phyloP scores from a whole-genome alignment of 164 flowering plant species.

The Amborella trichopoda region DNA sequence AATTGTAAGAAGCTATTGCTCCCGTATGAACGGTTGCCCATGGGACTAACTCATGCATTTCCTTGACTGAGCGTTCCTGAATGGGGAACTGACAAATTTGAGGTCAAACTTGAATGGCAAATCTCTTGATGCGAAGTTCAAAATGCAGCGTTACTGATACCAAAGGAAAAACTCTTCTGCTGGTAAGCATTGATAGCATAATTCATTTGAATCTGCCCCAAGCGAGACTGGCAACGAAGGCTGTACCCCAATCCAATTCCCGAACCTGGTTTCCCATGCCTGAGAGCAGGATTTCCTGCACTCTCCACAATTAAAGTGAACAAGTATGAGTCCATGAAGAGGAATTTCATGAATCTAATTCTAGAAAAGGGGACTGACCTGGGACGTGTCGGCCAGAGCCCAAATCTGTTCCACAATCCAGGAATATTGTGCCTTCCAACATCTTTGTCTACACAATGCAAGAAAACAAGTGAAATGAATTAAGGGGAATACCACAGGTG shows the following conservation, averaged over 20 bases:
- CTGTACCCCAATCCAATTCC: conserved; percentile 78
- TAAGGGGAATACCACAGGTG: too few species aligned
- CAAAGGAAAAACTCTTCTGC: conserved; percentile 64
- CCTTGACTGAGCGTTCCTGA: too few species aligned
- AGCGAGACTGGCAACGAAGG: conserved; percentile 47
- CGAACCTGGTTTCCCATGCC: conserved; percentile 87
- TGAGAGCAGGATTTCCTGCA: conserved; percentile 81
- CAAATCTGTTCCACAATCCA: conserved; percentile 83
- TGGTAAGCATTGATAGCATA: conserved; percentile 70
- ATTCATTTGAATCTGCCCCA: conserved; percentile 69
- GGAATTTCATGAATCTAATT: not conserved
- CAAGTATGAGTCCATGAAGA: not conserved
- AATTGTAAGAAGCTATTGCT: too few species aligned
- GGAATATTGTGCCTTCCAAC: conserved; percentile 68
- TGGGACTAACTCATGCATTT: too few species aligned
- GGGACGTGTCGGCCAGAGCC: conserved; percentile 80
- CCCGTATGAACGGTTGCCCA: too few species aligned
- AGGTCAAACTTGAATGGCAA: too few species aligned
- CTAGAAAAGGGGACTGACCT: conserved; percentile 32
- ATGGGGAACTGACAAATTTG: too few species aligned
- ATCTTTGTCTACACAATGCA: conserved; percentile 22
- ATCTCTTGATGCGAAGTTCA: conserved; percentile 19
- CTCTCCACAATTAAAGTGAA: conserved; percentile 5
- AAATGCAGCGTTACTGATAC: conserved; percentile 49
- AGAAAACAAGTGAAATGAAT: not conserved